Evolutionary conservation across 164 flowering plant species (phyloP), one percentile per base, ranked within the genome.

Genomic region (Pachysandra terminalis): DNA sequence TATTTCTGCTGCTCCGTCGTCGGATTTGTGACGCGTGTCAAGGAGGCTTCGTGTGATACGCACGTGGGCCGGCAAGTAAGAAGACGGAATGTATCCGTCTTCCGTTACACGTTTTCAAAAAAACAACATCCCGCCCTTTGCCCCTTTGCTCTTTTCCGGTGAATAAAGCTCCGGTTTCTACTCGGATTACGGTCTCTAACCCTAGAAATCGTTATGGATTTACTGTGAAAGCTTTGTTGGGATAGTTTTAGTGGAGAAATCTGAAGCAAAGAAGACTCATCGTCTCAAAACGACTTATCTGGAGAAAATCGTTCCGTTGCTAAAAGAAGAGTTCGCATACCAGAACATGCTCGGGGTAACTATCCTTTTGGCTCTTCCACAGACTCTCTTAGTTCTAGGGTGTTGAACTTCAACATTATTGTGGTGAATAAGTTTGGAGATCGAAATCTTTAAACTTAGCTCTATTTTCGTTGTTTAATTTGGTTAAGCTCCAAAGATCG

Each of bases 301-400:
- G 19, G 97, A 91, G 54, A 94, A 85, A 72, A 90, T 89, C 65
- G 79, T 89, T 45, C 98, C 97, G 37, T 64, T 83, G 69, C 94
- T 94, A 64, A 90, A 80, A 56, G 96, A 91, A 14, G 97, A 90
- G 84, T 91, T 91, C 75, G 68, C 79, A 9, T 91, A 94, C 85
- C 55, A 70, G 5, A 94, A 91, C 69, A 73, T 87, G 56, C 97
- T 71, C 64, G 82, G 91, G 93, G 97, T 90, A 41, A 21, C n/a
- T 10, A 4, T 0, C 15, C 41, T 22, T 35, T 48, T 62, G 1
- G 7, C 37, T 32, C 37, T 32, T 32, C 37, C 37, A 32, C 37
- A 7, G 5, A 32, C 37, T 32, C 37, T 56, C 61, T 21, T 24
- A 35, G 14, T 45, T 61, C 24, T 66, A 59, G 65, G 61, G 55